Percentiles rank a stretch among this genome's conserved stretches.
phyloP scores from a whole-genome alignment of 441 rosid species.

The Eruca vesicaria region DNA sequence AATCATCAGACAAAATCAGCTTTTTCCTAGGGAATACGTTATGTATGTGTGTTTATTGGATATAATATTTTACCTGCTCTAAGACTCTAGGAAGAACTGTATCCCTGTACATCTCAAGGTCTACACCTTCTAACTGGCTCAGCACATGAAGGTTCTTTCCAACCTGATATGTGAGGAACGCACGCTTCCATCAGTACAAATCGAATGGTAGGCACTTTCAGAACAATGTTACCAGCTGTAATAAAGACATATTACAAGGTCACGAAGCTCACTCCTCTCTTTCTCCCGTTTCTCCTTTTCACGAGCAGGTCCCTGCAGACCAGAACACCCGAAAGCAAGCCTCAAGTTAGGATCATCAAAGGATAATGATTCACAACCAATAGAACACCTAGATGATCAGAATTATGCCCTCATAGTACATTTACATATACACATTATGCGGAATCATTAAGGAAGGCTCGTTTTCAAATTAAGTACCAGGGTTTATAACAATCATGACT shows the following conservation, averaged over 20 bases:
- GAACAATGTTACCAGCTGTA: constrained; percentile 43
- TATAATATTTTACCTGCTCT: constrained; percentile 54
- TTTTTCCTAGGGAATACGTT: constrained; percentile 12
- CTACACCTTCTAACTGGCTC: constrained; percentile 79
- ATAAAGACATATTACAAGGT: constrained; percentile 69
- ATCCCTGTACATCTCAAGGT: constrained; percentile 73
- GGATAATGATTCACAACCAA: constrained; percentile 75
- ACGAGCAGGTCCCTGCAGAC: constrained; percentile 93
- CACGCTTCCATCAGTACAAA: constrained; percentile 38
- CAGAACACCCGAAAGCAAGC: constrained; percentile 82
- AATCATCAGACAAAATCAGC: constrained; percentile 25
- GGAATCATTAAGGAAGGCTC: constrained; percentile 49
- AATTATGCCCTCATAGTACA: constrained; percentile 67
- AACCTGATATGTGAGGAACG: constrained; percentile 49
- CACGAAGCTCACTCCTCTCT: constrained; percentile 87
- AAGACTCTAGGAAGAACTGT: constrained; percentile 77
- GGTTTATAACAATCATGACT: constrained; percentile 51
- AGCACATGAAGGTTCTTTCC: constrained; percentile 86
- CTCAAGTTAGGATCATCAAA: constrained; percentile 81
- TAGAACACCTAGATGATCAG: constrained; percentile 77
- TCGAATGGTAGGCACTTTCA: constrained; percentile 37
- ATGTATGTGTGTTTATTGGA: background rate
- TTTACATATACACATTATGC: constrained; percentile 48
- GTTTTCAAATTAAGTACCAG: constrained; percentile 48
- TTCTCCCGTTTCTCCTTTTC: constrained; percentile 81